A percentile compares a stretch with the other conserved stretches of the same genome.
Conservation (phyloP, 225 moss, liverwort and hornwort species). For the Lunularia cruciata region DNA sequence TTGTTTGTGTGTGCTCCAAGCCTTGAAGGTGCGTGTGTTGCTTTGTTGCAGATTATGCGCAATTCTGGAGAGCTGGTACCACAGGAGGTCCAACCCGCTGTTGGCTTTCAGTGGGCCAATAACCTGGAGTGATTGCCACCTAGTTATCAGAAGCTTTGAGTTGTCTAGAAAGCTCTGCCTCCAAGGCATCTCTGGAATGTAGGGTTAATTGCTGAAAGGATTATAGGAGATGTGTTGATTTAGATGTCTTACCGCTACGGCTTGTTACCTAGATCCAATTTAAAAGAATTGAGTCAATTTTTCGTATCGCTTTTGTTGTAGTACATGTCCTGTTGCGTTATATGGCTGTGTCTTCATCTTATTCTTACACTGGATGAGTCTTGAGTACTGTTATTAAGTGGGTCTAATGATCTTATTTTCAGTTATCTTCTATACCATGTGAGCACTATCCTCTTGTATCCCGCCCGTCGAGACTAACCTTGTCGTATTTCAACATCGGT, state of each 20-base stretch:
- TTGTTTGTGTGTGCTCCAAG: conserved; percentile 29
- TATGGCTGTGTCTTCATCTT: too few relatives aligned
- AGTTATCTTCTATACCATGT: too few relatives aligned
- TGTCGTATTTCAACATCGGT: too few relatives aligned
- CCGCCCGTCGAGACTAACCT: too few relatives aligned
- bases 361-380: too few relatives aligned
- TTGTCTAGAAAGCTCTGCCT: conserved; percentile 22
- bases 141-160: conserved; percentile 30
- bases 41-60: conserved; percentile 21
- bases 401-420: too few relatives aligned
- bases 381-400: too few relatives aligned
- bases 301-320: neutral
- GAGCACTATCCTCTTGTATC: too few relatives aligned
- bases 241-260: conserved; percentile 28
- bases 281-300: conserved; percentile 22
- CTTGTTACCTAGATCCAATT: conserved; percentile 26
- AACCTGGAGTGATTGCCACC: conserved; percentile 17
- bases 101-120: conserved; percentile 26
- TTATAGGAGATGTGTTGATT: conserved; percentile 25
- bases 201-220: conserved; percentile 12
- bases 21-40: conserved; percentile 25
- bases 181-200: conserved; percentile 16
- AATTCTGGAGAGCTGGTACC: conserved; percentile 19
- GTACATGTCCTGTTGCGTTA: too few relatives aligned
- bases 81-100: conserved; percentile 21